These are phyloP conservation scores for Colletotrichum limetticola DNA, from an alignment of 2,329 filamentous ascomycete species.

Conservation along the genomic window DNA sequence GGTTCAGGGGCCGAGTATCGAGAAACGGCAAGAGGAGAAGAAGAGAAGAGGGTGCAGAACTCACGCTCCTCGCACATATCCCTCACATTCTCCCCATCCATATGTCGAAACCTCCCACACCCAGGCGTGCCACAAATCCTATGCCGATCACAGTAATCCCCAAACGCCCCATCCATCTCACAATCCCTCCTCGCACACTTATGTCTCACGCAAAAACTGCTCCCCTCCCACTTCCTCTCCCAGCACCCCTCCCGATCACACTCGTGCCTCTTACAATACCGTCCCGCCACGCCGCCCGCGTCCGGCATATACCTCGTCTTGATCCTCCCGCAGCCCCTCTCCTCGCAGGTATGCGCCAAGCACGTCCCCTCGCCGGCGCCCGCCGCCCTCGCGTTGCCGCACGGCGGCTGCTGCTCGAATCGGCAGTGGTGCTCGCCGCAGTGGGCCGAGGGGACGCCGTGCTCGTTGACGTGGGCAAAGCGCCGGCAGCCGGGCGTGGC, in stretches of 20 bases:
- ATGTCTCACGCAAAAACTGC: slow-evolving; percentile 41
- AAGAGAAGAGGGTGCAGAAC: slow-evolving; percentile 19
- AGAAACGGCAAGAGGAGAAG: not conserved
- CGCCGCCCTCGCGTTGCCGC: slow-evolving; percentile 38
- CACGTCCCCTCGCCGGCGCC: slow-evolving; percentile 36
- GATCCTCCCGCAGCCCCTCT: slow-evolving; percentile 39
- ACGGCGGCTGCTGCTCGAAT: slow-evolving; percentile 36
- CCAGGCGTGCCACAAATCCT: slow-evolving; percentile 26
- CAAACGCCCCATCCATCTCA: slow-evolving; percentile 35
- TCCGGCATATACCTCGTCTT: slow-evolving; percentile 2
- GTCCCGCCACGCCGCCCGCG: not conserved
- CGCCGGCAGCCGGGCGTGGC: slow-evolving; percentile 37
- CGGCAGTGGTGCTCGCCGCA: slow-evolving; percentile 45
- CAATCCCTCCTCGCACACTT: slow-evolving; percentile 42
- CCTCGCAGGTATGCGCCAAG: slow-evolving; percentile 35
- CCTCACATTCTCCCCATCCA: slow-evolving; percentile 32
- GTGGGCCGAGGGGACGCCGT: slow-evolving; percentile 39
- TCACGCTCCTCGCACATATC: slow-evolving; percentile 39
- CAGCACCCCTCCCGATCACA: slow-evolving; percentile 40
- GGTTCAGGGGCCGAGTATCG: not conserved
- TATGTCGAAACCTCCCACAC: slow-evolving; percentile 21
- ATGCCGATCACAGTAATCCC: slow-evolving; percentile 39
- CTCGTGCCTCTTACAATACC: slow-evolving; percentile 40
- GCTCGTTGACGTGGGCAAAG: slow-evolving; percentile 41
- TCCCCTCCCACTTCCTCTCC: slow-evolving; percentile 36